Base-by-base conservation (phyloP, 2,329 filamentous ascomycete genomes). In the Penicillium sp. region DNA sequence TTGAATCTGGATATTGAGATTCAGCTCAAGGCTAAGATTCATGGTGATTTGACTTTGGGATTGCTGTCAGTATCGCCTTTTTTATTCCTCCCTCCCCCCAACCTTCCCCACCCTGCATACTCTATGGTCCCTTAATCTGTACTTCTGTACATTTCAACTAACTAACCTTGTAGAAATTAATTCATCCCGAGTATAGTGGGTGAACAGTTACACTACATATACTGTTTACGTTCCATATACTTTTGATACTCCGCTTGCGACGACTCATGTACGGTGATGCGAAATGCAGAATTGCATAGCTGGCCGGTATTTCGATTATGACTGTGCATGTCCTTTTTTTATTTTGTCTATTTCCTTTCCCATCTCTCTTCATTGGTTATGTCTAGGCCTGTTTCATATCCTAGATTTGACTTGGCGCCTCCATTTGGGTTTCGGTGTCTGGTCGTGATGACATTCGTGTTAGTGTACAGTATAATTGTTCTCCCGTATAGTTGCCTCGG, bases 1-100 rank as follows among this genome's bases (percentile, higher is more conserved):
- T 76, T 91, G 49, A 91, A 92, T 71, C 78, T 94, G 51, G 90
- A 94, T 60, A 81, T 94, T 43, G 90, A 94, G 72, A 89, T 94
- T 55, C 87, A 91, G 64, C 80, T 94, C 55, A 94, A 94, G 79
- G 90, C 90, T 17, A 87, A 87, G 71, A 91, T 94, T 59, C 86
- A 91, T 64, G 91, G 91, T 66, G 91, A 95, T 75, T 75, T 95
- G 58, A 91, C 89, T 27, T 73, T 94, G 59, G 87, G 86, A 58
- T 79, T 94, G 66, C 84, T 88, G 88, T 90, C 81, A 78, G 84
- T 86, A 58, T 55, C 27, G 5, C 41, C 23, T 39, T 41, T 6
- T 36, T 37, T 27, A 30, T 21, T 10, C 20, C 13, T 34, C 9
- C 12, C 24, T 18, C 20, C 26, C 42, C 33, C 8, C 20, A n/a